Conservation (phyloP, 192 early-diverging fungal genomes). For the Backusella circina region DNA sequence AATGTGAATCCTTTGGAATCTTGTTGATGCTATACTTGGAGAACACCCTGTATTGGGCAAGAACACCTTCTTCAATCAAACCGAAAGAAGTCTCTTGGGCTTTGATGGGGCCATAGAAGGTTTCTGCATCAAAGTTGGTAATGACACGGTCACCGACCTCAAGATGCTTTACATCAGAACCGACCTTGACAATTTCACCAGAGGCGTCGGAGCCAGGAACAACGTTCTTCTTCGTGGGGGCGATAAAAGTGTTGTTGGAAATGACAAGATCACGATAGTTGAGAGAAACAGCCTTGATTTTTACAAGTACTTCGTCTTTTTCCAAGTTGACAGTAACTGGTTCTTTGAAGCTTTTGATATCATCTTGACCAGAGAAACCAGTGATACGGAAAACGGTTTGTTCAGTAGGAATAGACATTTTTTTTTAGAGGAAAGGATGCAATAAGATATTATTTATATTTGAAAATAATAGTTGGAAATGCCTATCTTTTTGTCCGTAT, state of each 20-base stretch:
- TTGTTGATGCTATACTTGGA: constrained; percentile 1
- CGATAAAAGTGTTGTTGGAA: background rate
- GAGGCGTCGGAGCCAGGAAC: constrained; percentile 17
- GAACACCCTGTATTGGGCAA: background rate
- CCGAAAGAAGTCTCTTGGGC: background rate
- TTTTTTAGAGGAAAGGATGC: background rate
- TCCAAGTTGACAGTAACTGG: background rate
- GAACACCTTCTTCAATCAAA: background rate
- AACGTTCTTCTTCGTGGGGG: background rate
- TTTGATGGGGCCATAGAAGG: background rate
- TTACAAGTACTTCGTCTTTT: background rate
- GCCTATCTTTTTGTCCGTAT: background rate
- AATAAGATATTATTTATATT: background rate
- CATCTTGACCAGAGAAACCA: background rate
- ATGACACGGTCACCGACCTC: constrained; percentile 10
- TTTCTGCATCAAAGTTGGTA: constrained; percentile 4
- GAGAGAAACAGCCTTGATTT: constrained; percentile 1
- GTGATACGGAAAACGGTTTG: background rate
- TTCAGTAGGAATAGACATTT: background rate
- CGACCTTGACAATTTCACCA: constrained; percentile 10
- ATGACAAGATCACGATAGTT: constrained; percentile 11
- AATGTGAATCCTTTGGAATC: background rate
- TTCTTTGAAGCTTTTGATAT: background rate
- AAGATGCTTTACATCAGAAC: background rate
- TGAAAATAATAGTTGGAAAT: background rate